These are phyloP conservation scores for Rubia tinctorum DNA, from an alignment of 305 asterid genomes.

Conservation along the genomic window DNA sequence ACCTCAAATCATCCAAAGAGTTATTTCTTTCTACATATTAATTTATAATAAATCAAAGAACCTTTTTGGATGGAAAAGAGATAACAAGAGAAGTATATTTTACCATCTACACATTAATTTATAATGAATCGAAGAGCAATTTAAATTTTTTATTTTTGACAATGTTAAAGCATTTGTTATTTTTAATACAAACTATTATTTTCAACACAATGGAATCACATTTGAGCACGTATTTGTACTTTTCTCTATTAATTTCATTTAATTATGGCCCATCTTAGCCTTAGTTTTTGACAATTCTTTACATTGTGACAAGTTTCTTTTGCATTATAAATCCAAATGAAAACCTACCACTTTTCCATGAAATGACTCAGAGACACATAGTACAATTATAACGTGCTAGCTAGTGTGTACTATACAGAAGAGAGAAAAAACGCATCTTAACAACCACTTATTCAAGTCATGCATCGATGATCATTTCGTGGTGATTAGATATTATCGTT, in stretches of 20 bases:
- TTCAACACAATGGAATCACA: background rate
- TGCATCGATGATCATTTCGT: slow-evolving; percentile 15
- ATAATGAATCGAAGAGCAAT: too few species aligned
- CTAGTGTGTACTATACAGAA: slow-evolving; percentile 16
- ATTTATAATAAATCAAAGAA: too few species aligned
- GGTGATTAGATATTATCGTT: slow-evolving; percentile 21
- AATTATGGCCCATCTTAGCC: slow-evolving; percentile 30
- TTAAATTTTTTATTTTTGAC: too few species aligned
- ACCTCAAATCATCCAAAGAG: too few species aligned
- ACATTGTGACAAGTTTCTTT: slow-evolving; percentile 20
- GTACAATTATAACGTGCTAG: slow-evolving; percentile 9
- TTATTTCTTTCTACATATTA: too few species aligned
- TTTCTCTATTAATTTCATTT: slow-evolving; percentile 12
- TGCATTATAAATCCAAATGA: slow-evolving; percentile 16
- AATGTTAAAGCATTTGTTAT: too few species aligned
- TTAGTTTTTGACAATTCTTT: slow-evolving; percentile 21
- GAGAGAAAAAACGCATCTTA: slow-evolving; percentile 17
- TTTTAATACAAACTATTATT: too few species aligned
- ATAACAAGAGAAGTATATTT: too few species aligned
- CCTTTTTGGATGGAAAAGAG: too few species aligned
- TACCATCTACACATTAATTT: too few species aligned
- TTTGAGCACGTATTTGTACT: background rate
- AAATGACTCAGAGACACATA: slow-evolving; percentile 20
- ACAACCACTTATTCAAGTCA: slow-evolving; percentile 21
- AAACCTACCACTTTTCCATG: slow-evolving; percentile 2